Conservation (phyloP, 116 monocot species). For the Zostera marina region DNA sequence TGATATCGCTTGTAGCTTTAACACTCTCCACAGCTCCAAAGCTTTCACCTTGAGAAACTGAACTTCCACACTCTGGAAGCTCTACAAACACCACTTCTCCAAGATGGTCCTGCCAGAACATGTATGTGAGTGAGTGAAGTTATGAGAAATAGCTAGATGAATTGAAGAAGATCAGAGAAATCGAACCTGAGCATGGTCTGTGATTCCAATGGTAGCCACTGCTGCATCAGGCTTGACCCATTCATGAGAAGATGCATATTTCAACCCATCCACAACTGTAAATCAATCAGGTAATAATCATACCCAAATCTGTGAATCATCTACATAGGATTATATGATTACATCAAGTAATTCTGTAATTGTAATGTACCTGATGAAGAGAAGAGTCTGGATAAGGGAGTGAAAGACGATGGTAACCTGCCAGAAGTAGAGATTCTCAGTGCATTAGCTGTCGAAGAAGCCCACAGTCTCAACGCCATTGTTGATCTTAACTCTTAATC, state of each 20-base stretch:
- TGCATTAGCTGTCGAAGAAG: slow-evolving; percentile 81
- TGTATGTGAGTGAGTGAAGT: no score
- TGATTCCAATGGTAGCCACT: slow-evolving; percentile 81
- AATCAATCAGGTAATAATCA: not conserved
- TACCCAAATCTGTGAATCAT: no score
- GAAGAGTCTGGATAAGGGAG: slow-evolving; percentile 58
- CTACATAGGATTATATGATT: no score
- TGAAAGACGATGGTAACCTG: slow-evolving; percentile 12
- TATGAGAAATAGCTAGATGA: no score
- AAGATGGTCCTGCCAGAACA: slow-evolving; percentile 38
- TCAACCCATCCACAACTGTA: slow-evolving; percentile 69
- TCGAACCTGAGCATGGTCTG: slow-evolving; percentile 79
- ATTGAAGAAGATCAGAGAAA: not conserved
- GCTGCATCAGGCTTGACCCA: slow-evolving; percentile 84
- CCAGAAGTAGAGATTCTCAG: slow-evolving; percentile 36
- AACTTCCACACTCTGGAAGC: slow-evolving; percentile 40
- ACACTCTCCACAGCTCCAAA: slow-evolving; percentile 90
- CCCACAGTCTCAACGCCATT: slow-evolving; percentile 86
- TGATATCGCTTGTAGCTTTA: slow-evolving; percentile 79
- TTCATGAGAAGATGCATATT: slow-evolving; percentile 69
- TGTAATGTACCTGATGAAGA: slow-evolving; percentile 31
- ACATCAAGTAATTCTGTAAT: no score
- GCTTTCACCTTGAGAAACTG: slow-evolving; percentile 33
- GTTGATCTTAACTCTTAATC: not conserved
- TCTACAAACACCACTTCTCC: slow-evolving; percentile 88